Percentiles rank a stretch among this genome's conserved stretches.
Evolutionary conservation across 2,329 filamentous ascomycete species (phyloP).

Genomic region (Cercospora zeae-maydis): DNA sequence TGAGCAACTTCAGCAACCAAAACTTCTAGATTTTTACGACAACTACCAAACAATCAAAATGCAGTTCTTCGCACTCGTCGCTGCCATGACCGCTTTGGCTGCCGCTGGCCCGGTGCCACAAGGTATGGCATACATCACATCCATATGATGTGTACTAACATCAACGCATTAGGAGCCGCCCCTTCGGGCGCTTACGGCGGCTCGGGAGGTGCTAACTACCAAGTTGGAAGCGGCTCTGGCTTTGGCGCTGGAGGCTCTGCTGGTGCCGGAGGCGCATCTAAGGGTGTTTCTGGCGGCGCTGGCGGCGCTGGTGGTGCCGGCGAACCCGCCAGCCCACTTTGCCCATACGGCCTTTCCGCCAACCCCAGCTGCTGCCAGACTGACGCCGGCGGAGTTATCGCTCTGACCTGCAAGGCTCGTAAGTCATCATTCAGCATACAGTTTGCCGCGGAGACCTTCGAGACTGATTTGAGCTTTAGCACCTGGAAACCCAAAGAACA

Average conservation of each 20-base stretch:
- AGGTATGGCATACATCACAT: background rate
- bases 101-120: constrained; percentile 6
- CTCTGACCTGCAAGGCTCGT: constrained; percentile 8
- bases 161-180: background rate
- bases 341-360: background rate
- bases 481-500: constrained; percentile 58
- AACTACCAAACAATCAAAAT: background rate
- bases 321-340: background rate
- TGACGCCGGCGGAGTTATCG: constrained; percentile 2
- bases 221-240: background rate
- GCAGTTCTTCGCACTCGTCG: constrained; percentile 7
- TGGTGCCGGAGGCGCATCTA: too few relatives aligned
- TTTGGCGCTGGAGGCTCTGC: background rate
- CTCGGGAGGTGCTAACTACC: background rate
- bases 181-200: background rate
- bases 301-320: background rate
- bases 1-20: background rate
- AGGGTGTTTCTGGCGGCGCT: too few relatives aligned
- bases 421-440: background rate
- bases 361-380: constrained; percentile 12
- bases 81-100: constrained; percentile 8
- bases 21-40: background rate
- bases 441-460: background rate
- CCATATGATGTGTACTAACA: background rate
- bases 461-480: background rate